phyloP scores from a whole-genome alignment of 495 filamentous ascomycete species.

The Xylaria palmicola region DNA sequence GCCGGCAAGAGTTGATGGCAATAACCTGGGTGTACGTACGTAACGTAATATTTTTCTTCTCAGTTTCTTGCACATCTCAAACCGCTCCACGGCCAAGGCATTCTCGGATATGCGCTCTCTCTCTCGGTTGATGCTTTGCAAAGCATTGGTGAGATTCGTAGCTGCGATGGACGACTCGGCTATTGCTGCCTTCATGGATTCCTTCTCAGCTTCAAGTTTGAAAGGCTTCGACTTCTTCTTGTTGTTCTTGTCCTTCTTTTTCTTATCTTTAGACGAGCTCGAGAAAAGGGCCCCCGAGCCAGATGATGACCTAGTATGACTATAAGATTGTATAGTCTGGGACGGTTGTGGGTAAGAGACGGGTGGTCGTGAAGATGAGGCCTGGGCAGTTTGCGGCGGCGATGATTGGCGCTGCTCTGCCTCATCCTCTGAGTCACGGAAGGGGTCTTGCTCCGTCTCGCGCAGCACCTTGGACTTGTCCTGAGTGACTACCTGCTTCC shows the following conservation, averaged over 20 bases:
- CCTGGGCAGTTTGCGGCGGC: conserved; percentile 16
- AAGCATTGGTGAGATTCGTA: conserved; percentile 84
- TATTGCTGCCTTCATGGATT: conserved; percentile 75
- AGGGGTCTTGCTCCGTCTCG: conserved; percentile 65
- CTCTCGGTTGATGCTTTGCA: conserved; percentile 91
- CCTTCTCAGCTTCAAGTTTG: conserved; percentile 85
- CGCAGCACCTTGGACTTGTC: conserved; percentile 76
- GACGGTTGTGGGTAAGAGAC: conserved; percentile 30
- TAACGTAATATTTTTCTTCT: conserved; percentile 84
- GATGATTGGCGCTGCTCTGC: conserved; percentile 27
- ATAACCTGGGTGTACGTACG: conserved; percentile 39
- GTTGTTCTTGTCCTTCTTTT: conserved; percentile 47
- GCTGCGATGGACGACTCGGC: conserved; percentile 84
- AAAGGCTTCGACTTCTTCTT: conserved; percentile 60
- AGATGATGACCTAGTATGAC: conserved; percentile 30
- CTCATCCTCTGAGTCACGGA: conserved; percentile 62
- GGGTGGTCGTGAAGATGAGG: conserved; percentile 34
- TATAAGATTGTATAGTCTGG: conserved; percentile 34
- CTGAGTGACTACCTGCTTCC: conserved; percentile 60
- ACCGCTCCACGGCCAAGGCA: conserved; percentile 66
- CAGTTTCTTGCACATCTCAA: conserved; percentile 82
- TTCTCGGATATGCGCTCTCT: conserved; percentile 85
- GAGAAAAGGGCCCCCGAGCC: conserved; percentile 30
- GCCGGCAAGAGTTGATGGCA: background rate
- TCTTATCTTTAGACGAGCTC: conserved; percentile 42